Conservation (phyloP, 176 grass and related monocot species). For the Puya raimondii region DNA sequence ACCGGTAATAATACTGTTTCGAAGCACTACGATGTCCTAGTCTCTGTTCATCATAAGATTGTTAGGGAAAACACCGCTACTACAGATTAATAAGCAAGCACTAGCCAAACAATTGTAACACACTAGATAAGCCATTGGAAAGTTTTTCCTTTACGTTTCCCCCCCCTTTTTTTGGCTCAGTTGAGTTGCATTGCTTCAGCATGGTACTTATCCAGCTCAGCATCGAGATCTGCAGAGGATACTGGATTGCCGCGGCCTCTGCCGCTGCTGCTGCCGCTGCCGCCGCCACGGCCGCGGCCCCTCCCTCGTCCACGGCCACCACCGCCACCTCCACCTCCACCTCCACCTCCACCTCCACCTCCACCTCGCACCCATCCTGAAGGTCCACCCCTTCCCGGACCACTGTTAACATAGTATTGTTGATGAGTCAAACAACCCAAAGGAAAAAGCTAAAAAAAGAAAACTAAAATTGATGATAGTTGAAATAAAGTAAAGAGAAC, state of each 20-base stretch:
- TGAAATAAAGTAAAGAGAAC: not conserved
- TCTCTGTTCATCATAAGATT: not conserved
- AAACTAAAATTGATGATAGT: not conserved
- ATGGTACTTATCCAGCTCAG: constrained; percentile 48
- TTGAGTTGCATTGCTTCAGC: constrained; percentile 33
- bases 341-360: constrained; percentile 7
- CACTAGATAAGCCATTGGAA: not conserved
- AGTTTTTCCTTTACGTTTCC: not conserved
- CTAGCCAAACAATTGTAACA: not conserved
- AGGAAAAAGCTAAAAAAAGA: not conserved
- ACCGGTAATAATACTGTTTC: not conserved
- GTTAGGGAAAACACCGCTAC: not conserved
- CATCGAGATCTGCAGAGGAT: constrained; percentile 47
- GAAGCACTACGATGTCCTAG: not conserved
- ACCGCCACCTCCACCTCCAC: constrained; percentile 7
- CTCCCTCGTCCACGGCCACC: constrained; percentile 13
- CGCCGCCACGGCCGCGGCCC: constrained; percentile 10
- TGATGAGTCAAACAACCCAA: not conserved
- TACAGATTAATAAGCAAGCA: not conserved
- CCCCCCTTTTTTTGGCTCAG: not conserved
- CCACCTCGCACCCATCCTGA: constrained; percentile 20
- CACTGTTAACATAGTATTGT: not conserved
- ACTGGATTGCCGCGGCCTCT: constrained; percentile 12
- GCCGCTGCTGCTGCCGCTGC: not conserved
- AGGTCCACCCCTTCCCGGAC: constrained; percentile 12